Base-by-base conservation (phyloP, 192 early-diverging fungal genomes). In the Coemansia sp. region DNA sequence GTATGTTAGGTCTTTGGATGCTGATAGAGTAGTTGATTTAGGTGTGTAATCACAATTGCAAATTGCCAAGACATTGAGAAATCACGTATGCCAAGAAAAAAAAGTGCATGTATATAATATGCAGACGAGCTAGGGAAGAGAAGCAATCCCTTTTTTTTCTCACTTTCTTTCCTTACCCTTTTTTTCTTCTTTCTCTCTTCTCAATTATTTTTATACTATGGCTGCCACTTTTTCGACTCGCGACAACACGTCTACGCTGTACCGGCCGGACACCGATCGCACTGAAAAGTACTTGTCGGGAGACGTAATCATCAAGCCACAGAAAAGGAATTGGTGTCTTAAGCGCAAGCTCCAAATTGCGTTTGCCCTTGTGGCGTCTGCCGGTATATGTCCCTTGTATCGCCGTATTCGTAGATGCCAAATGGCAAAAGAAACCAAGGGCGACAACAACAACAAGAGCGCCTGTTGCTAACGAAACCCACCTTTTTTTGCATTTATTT, bases 1-100 rank as follows among this genome's bases (percentile, higher is more conserved):
- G n/a, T 93, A 90, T 77, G 88, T 89, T 4, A 78, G 85, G 10
- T 27, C 66, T 2, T 6, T 10, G 5, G 72, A 73, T 6, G 14
- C 79, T 0, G 65, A 64, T 15, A 46, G 36, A 1, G 67, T 57
- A 17, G 75, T 60, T 35, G 60, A 67, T 24, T 53, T 76, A 40
- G 60, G 64, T 17, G 40, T 77, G 14, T 77, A 54, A 59, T 22
- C 27, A n/a, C n/a, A n/a, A n/a, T n/a, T n/a, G n/a, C n/a, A n/a
- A n/a, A n/a, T n/a, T n/a, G n/a, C n/a, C n/a, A n/a, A n/a, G n/a
- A n/a, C n/a, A n/a, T n/a, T n/a, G n/a, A n/a, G n/a, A n/a, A n/a
- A n/a, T n/a, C n/a, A n/a, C n/a, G n/a, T n/a, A n/a, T 45, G 46
- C 46, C 46, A 47, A 47, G 46, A 47, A 25, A 32, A 37, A 53